Evolutionary conservation across 768 basidiomycete genomes (phyloP).

Genomic region (Mycena pura): DNA sequence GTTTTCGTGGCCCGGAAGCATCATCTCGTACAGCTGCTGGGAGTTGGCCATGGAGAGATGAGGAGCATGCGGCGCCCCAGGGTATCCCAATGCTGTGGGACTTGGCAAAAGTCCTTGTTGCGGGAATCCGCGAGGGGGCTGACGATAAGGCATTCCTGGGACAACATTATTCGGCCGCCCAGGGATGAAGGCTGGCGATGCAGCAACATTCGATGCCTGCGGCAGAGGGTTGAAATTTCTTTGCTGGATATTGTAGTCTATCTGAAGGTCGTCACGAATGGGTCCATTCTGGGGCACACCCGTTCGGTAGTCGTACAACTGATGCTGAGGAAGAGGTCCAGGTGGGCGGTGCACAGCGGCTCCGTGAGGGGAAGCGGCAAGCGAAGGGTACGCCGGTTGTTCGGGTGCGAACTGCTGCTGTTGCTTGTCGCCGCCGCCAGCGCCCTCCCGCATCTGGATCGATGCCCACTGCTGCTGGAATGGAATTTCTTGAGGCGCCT

Average conservation of each 20-base stretch:
- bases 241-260: conserved; percentile 66
- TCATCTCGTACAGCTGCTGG: conserved; percentile 84
- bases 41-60: conserved; percentile 76
- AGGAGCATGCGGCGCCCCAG: conserved; percentile 61
- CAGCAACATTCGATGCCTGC: conserved; percentile 46
- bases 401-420: conserved; percentile 50
- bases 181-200: conserved; percentile 53
- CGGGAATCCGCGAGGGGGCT: conserved; percentile 61
- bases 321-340: conserved; percentile 34
- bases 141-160: conserved; percentile 62
- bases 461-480: conserved; percentile 58
- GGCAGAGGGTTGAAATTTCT: conserved; percentile 59
- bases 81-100: conserved; percentile 60
- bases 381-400: conserved; percentile 71
- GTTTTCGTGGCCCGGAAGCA: conserved; percentile 64
- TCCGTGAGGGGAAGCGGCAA: conserved; percentile 56
- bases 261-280: conserved; percentile 53
- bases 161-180: conserved; percentile 58
- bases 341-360: conserved; percentile 53
- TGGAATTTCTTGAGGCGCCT: conserved; percentile 35
- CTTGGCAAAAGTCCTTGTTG: conserved; percentile 60
- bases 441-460: conserved; percentile 59
- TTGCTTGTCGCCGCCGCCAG: conserved; percentile 37
- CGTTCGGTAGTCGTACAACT: conserved; percentile 58
- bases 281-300: conserved; percentile 42